Evolutionary conservation across 2,329 filamentous ascomycete genomes (phyloP).

Genomic region (Lecanicillium sp.): DNA sequence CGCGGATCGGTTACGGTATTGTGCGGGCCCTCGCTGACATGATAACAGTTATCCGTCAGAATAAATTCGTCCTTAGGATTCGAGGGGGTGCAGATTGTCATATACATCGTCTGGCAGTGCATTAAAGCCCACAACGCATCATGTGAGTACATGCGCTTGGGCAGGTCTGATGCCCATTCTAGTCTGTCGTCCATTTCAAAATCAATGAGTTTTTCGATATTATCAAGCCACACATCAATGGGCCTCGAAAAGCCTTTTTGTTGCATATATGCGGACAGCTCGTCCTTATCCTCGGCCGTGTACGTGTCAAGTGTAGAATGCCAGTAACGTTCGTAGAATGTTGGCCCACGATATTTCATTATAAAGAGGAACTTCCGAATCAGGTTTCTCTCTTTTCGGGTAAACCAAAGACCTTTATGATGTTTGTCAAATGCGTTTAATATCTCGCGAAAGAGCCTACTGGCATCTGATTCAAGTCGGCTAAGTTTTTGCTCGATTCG

Average conservation of each 20-base stretch:
- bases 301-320: constrained; percentile 25
- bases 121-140: constrained; percentile 17
- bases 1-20: constrained; percentile 3
- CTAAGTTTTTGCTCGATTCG: neutral
- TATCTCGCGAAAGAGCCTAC: neutral
- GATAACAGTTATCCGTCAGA: constrained; percentile 15
- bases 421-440: constrained; percentile 1
- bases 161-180: constrained; percentile 13
- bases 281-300: constrained; percentile 14
- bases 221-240: constrained; percentile 20
- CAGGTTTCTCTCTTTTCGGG: constrained; percentile 21
- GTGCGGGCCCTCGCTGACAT: constrained; percentile 19
- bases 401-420: constrained; percentile 17
- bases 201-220: constrained; percentile 17
- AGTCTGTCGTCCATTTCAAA: constrained; percentile 17
- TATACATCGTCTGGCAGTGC: constrained; percentile 16
- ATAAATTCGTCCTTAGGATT: constrained; percentile 14
- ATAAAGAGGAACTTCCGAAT: constrained; percentile 37
- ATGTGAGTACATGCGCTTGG: constrained; percentile 13
- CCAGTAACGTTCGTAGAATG: constrained; percentile 25
- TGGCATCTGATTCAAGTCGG: neutral
- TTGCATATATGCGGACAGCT: constrained; percentile 16
- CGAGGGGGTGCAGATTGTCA: constrained; percentile 20
- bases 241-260: constrained; percentile 14
- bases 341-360: constrained; percentile 30